Evolutionary conservation across 257 asterid genomes (phyloP).

Genomic region (Solanum clarkiae): DNA sequence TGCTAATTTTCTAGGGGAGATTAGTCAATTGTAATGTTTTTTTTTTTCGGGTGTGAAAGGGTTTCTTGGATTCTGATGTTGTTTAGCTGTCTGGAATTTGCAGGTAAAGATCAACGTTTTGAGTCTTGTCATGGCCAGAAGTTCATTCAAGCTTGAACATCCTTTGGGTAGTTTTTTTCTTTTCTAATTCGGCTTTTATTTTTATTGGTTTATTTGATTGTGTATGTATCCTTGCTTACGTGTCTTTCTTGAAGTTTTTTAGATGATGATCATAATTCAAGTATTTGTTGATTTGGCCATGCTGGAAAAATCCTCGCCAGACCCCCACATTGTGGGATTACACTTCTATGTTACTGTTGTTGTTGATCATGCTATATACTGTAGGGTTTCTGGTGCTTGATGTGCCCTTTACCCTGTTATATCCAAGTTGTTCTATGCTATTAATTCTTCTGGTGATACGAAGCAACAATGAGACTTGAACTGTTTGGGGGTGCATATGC

Average conservation of each 20-base stretch:
- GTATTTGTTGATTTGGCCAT: background rate
- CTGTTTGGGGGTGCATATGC: background rate
- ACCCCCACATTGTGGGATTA: background rate
- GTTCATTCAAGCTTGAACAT: constrained; percentile 38
- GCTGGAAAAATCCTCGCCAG: background rate
- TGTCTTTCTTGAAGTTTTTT: background rate
- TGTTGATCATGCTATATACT: background rate
- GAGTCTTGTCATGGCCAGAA: constrained; percentile 34
- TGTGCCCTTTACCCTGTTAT: background rate
- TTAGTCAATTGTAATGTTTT: background rate
- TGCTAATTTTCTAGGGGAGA: background rate
- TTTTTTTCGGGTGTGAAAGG: background rate
- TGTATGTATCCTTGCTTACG: background rate
- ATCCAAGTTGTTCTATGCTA: background rate
- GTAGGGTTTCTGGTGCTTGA: background rate
- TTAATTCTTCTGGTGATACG: background rate
- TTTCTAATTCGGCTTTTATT: background rate
- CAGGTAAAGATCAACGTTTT: constrained; percentile 19
- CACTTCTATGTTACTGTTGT: background rate
- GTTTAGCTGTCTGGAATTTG: constrained; percentile 24
- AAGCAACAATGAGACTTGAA: background rate
- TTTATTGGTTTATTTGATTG: background rate
- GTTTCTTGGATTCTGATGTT: constrained; percentile 17
- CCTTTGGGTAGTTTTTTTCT: constrained; percentile 28
- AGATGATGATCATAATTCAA: background rate